These are phyloP conservation scores for Agaricus blazei DNA, from an alignment of 768 basidiomycete species.

Conservation along the genomic window DNA sequence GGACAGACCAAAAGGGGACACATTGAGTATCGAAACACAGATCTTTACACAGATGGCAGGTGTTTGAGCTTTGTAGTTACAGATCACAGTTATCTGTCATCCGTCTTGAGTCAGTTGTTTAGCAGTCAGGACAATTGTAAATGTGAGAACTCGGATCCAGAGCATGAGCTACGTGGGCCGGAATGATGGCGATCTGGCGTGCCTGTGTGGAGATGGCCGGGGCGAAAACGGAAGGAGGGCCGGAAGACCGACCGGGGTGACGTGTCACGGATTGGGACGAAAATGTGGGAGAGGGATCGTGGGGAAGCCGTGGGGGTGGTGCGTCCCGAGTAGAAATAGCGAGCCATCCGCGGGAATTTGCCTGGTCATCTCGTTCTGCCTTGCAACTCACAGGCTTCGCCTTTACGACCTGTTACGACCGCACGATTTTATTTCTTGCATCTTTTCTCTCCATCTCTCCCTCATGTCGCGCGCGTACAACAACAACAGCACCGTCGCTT, in stretches of 20 bases:
- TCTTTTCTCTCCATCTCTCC: constrained; percentile 28
- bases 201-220: constrained; percentile 12
- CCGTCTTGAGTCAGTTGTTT: not conserved
- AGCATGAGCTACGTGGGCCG: not conserved
- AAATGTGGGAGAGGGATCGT: constrained; percentile 8
- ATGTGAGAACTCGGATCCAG: not conserved
- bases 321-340: constrained; percentile 11
- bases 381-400: constrained; percentile 12
- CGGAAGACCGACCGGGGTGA: constrained; percentile 6
- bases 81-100: too few relatives aligned
- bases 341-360: constrained; percentile 14
- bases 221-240: not conserved
- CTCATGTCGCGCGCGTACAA: constrained; percentile 23
- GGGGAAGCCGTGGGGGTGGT: constrained; percentile 9
- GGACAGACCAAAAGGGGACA: too few relatives aligned
- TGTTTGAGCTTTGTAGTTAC: too few relatives aligned
- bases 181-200: constrained; percentile 1
- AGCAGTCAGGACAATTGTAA: not conserved
- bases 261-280: constrained; percentile 11
- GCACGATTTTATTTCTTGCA: constrained; percentile 32
- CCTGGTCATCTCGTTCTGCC: constrained; percentile 10
- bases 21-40: too few relatives aligned
- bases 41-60: too few relatives aligned
- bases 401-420: constrained; percentile 63
- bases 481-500: constrained; percentile 4